Percentiles rank a stretch among this genome's conserved stretches.
phyloP scores from a whole-genome alignment of 2,329 filamentous ascomycete species.

The Tolypocladium album region DNA sequence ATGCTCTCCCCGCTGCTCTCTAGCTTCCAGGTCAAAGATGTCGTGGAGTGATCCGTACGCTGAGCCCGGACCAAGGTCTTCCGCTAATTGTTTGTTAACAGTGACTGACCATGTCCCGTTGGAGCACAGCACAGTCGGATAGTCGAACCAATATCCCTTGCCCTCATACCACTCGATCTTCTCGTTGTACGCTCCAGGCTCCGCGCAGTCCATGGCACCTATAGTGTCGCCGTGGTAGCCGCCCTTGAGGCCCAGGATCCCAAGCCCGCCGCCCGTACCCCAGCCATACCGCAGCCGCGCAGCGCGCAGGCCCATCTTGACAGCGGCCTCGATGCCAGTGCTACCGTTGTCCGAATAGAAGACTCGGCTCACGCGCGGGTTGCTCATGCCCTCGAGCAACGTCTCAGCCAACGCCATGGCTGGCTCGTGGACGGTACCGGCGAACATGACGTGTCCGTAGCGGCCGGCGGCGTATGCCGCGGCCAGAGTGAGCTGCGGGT shows the following conservation, averaged over 20 bases:
- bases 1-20: slow-evolving; percentile 33
- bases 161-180: slow-evolving; percentile 81
- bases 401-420: slow-evolving; percentile 58
- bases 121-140: slow-evolving; percentile 58
- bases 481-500: slow-evolving; percentile 58
- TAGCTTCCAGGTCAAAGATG: slow-evolving; percentile 48
- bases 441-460: slow-evolving; percentile 86
- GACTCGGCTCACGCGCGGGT: slow-evolving; percentile 56
- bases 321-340: slow-evolving; percentile 71
- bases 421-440: slow-evolving; percentile 67
- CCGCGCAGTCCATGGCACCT: slow-evolving; percentile 76
- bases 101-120: slow-evolving; percentile 57
- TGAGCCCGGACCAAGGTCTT: slow-evolving; percentile 30
- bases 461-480: slow-evolving; percentile 73
- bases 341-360: slow-evolving; percentile 82
- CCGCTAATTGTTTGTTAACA: slow-evolving; percentile 36
- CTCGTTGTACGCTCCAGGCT: slow-evolving; percentile 68
- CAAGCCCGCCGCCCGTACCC: slow-evolving; percentile 46
- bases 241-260: slow-evolving; percentile 64
- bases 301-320: slow-evolving; percentile 75
- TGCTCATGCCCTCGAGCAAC: slow-evolving; percentile 48
- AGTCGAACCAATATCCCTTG: slow-evolving; percentile 72
- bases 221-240: slow-evolving; percentile 86
- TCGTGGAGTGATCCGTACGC: slow-evolving; percentile 37
- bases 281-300: slow-evolving; percentile 56